A percentile compares a stretch with the other conserved stretches of the same genome.
Conservation (phyloP, 225 moss, liverwort and hornwort species). For the Physcomitrellopsis africana region DNA sequence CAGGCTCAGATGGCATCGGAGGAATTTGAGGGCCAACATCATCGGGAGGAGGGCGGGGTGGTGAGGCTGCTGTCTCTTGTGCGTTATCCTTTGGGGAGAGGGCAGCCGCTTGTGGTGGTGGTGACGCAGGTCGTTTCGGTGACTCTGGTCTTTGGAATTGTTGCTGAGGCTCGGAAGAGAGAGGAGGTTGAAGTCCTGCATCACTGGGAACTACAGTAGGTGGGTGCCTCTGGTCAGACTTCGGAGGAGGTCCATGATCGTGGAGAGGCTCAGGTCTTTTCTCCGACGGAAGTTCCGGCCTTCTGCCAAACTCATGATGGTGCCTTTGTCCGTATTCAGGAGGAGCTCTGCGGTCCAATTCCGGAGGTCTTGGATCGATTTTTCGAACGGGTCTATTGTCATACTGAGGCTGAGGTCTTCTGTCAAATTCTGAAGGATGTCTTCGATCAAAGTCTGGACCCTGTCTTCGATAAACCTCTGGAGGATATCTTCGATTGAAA, state of each 20-base stretch:
- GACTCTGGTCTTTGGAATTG: conserved; percentile 27
- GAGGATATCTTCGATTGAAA: too few species aligned
- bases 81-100: background rate
- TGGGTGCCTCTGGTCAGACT: background rate
- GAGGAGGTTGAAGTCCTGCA: conserved; percentile 41
- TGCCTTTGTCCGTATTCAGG: too few species aligned
- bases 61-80: too few species aligned
- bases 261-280: too few species aligned
- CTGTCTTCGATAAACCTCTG: too few species aligned
- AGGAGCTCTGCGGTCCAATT: too few species aligned
- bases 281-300: too few species aligned
- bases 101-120: conserved; percentile 19
- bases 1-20: conserved; percentile 6
- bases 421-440: background rate
- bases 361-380: too few species aligned
- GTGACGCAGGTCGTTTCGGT: conserved; percentile 17
- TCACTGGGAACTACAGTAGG: conserved; percentile 21
- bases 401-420: conserved; percentile 7
- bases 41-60: conserved; percentile 15
- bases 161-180: conserved; percentile 35
- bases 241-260: too few species aligned
- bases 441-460: too few species aligned
- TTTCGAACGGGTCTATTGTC: conserved; percentile 4
- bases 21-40: conserved; percentile 27
- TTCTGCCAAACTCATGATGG: too few species aligned